These are phyloP conservation scores for Gastrolobium bilobum DNA, from an alignment of 306 rosid genomes.

Conservation along the genomic window DNA sequence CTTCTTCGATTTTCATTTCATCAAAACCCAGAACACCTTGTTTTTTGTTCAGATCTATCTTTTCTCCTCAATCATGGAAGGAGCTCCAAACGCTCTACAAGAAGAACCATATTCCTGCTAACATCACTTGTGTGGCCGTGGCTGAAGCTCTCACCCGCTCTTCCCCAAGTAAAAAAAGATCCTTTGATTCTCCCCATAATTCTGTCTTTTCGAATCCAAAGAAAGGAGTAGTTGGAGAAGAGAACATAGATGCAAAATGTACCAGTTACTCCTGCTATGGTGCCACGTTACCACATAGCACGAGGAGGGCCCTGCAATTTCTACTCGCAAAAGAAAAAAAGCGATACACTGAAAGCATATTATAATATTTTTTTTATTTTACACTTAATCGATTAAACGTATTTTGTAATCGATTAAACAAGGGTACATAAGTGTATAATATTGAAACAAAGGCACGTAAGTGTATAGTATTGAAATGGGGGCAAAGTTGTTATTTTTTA, in stretches of 20 bases:
- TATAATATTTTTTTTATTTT: background rate
- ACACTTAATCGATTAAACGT: too few relatives aligned
- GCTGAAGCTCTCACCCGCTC: slow-evolving; percentile 77
- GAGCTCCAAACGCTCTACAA: slow-evolving; percentile 87
- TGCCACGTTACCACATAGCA: slow-evolving; percentile 34
- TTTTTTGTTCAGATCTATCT: slow-evolving; percentile 46
- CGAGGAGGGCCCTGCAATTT: slow-evolving; percentile 51
- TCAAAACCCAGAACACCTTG: slow-evolving; percentile 59
- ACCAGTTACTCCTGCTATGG: slow-evolving; percentile 46
- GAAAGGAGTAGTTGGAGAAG: slow-evolving; percentile 45
- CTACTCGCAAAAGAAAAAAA: slow-evolving; percentile 55
- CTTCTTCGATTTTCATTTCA: background rate
- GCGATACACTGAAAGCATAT: slow-evolving; percentile 25
- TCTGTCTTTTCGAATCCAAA: slow-evolving; percentile 39
- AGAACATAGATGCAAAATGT: slow-evolving; percentile 53
- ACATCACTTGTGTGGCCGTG: slow-evolving; percentile 86
- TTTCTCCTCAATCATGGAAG: slow-evolving; percentile 59
- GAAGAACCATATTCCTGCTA: slow-evolving; percentile 93
- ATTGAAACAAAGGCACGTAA: too few relatives aligned
- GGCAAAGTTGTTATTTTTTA: too few relatives aligned
- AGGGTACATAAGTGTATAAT: too few relatives aligned
- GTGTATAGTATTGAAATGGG: too few relatives aligned
- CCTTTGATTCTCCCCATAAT: background rate
- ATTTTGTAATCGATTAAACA: too few relatives aligned
- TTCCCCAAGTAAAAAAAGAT: slow-evolving; percentile 55